Base-by-base conservation (phyloP, 495 filamentous ascomycete species). In the Pyrenula aspistea region DNA sequence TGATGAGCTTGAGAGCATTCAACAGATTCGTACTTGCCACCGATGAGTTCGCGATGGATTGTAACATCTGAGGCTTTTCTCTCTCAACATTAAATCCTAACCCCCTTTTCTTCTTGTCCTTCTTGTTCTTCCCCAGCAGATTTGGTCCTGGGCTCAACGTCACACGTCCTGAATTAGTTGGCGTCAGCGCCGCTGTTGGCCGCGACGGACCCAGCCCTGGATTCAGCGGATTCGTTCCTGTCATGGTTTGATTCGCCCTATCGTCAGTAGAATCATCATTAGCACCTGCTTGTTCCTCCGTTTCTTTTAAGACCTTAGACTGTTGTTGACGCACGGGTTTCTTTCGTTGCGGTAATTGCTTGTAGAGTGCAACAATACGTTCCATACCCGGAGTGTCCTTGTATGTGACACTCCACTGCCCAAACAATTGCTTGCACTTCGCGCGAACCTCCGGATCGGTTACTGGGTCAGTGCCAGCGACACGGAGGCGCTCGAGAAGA, bases 21-120 rank as follows among this genome's bases (percentile, higher is more conserved):
- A 83, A 77, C 47, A 99, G 75, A 67, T 96, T 96, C 0, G 89
- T 96, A 48, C 90, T 86, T 10, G 91, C 87, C 22, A 97, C 86
- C 0, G 87, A 88, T 0, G 91, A 81, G 19, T 89, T 86, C 1
- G 91, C 94, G 42, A 97, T 86, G 20, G 83, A 81, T 55, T 83
- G 80, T 53, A 94, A 80, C 68, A 99, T 87, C 24, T 86, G 75
- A 0, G 86, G 86, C 64, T 90, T 91, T 67, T 98, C 92, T 48
- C 82, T 87, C 57, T 94, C 90, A 1, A 96, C 74, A 65, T 86
- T 91, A 73, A 96, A 95, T 4, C 31, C 31, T 4, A 4, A 4
- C 8, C 31, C 15, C 57, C 76, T 76, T 59, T 68, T 65, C 63
- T 77, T 79, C 49, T 64, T 60, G 51, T 57, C 22, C 58, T 72